A percentile compares a stretch with the other conserved stretches of the same genome.
Conservation (phyloP, 441 rosid genomes). For the Euphorbia celastroides region DNA sequence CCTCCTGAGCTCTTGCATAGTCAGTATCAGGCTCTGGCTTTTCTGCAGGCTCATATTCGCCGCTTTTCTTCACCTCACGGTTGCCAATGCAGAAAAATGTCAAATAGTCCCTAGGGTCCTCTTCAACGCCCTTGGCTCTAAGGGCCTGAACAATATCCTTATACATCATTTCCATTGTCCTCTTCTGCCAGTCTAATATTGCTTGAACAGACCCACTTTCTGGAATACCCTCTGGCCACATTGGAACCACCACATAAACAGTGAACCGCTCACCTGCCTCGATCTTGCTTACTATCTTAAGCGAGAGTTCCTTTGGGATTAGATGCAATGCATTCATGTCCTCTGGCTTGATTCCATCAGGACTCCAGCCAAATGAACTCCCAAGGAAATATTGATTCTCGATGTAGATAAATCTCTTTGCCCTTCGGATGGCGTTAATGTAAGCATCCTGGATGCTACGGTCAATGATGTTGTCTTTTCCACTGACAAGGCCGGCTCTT, state of each 20-base stretch:
- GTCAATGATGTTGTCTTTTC: constrained; percentile 91
- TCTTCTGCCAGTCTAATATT: constrained; percentile 93
- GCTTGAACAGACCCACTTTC: constrained; percentile 93
- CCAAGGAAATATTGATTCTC: constrained; percentile 98
- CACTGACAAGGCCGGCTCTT: constrained; percentile 64
- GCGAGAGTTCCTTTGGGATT: constrained; percentile 98
- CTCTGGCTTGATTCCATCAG: too few relatives aligned
- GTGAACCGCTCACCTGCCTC: constrained; percentile 88
- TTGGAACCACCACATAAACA: constrained; percentile 87
- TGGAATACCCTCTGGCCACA: constrained; percentile 99
- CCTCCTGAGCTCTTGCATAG: constrained; percentile 80
- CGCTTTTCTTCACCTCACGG: constrained; percentile 81
- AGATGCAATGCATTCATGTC: too few relatives aligned
- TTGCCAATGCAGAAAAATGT: constrained; percentile 95
- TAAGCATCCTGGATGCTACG: constrained; percentile 99
- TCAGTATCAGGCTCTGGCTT: constrained; percentile 75
- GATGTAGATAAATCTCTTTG: constrained; percentile 93
- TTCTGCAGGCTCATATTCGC: constrained; percentile 90
- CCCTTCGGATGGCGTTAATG: constrained; percentile 93
- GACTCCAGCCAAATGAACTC: constrained; percentile 92
- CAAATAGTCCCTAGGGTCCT: constrained; percentile 86
- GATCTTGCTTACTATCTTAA: constrained; percentile 88
- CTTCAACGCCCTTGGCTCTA: constrained; percentile 54
- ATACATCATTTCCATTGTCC: constrained; percentile 99
- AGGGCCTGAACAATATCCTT: constrained; percentile 72